These are phyloP conservation scores for Penicillium turbatum DNA, from an alignment of 495 filamentous ascomycete genomes.

Conservation along the genomic window DNA sequence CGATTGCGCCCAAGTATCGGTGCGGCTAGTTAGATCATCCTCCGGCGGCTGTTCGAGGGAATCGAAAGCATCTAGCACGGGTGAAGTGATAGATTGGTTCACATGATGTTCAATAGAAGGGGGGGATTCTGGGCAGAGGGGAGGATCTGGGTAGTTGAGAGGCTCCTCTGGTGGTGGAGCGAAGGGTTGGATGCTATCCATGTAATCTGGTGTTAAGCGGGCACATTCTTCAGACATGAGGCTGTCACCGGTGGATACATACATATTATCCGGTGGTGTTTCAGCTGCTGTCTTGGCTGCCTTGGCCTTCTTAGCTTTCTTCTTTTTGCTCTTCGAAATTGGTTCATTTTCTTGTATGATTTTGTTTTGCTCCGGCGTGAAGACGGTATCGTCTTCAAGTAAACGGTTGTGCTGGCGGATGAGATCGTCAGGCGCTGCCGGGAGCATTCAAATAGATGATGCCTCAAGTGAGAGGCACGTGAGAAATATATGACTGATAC, in stretches of 20 bases:
- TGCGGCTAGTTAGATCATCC: constrained; percentile 36
- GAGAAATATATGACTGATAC: constrained; percentile 12
- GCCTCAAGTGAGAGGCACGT: constrained; percentile 32
- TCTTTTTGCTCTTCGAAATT: constrained; percentile 44
- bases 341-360: constrained; percentile 37
- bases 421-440: constrained; percentile 44
- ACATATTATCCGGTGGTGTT: constrained; percentile 42
- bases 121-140: constrained; percentile 30
- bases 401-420: constrained; percentile 43
- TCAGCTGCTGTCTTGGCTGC: constrained; percentile 33
- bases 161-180: constrained; percentile 30
- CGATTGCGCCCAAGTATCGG: constrained; percentile 47
- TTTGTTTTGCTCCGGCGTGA: constrained; percentile 25
- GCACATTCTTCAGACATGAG: constrained; percentile 4
- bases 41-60: constrained; percentile 31
- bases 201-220: background rate
- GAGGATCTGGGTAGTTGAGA: constrained; percentile 29
- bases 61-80: constrained; percentile 41
- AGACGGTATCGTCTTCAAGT: constrained; percentile 34
- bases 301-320: constrained; percentile 43
- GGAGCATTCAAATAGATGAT: constrained; percentile 44
- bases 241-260: constrained; percentile 18
- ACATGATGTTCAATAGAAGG: constrained; percentile 24
- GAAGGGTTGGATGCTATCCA: constrained; percentile 28
- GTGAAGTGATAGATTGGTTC: constrained; percentile 35